These are phyloP conservation scores for Rhododendron simsii DNA, from an alignment of 148 eudicot species.

Conservation along the genomic window DNA sequence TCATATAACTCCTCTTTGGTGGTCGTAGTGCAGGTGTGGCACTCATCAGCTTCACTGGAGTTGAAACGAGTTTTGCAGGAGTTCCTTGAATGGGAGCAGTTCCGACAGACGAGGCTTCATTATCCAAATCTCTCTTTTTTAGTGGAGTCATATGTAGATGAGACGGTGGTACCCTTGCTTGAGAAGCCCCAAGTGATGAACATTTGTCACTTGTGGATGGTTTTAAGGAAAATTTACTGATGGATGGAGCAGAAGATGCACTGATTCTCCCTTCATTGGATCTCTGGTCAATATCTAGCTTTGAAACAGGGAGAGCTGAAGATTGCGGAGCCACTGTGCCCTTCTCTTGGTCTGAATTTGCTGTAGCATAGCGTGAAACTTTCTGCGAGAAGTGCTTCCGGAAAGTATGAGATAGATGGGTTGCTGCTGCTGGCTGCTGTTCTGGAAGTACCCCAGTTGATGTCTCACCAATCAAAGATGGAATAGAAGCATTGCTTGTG, in stretches of 20 bases:
- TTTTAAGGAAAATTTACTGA: constrained; percentile 2
- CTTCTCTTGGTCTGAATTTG: not conserved
- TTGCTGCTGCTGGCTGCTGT: constrained; percentile 26
- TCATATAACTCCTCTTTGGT: constrained; percentile 52
- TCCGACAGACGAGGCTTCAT: constrained; percentile 16
- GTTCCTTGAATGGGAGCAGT: constrained; percentile 24
- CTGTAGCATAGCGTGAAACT: constrained; percentile 7
- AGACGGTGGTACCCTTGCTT: constrained; percentile 10
- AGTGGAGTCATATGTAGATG: constrained; percentile 35
- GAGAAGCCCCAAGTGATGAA: constrained; percentile 1
- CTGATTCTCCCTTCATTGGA: not conserved
- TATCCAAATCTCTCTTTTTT: constrained; percentile 14
- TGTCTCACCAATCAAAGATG: constrained; percentile 4
- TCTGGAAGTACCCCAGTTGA: not conserved
- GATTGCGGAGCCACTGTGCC: not conserved
- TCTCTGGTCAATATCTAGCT: not conserved
- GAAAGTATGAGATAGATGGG: constrained; percentile 54
- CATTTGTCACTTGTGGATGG: not conserved
- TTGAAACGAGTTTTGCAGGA: constrained; percentile 38
- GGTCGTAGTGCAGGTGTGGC: constrained; percentile 52
- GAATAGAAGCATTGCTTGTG: constrained; percentile 7
- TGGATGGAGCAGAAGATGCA: constrained; percentile 5
- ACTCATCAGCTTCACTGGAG: constrained; percentile 54
- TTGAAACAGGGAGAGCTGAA: constrained; percentile 8
- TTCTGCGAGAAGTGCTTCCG: constrained; percentile 43